These are phyloP conservation scores for Ophiostoma sp. DNA, from an alignment of 2,329 filamentous ascomycete genomes.

Conservation along the genomic window DNA sequence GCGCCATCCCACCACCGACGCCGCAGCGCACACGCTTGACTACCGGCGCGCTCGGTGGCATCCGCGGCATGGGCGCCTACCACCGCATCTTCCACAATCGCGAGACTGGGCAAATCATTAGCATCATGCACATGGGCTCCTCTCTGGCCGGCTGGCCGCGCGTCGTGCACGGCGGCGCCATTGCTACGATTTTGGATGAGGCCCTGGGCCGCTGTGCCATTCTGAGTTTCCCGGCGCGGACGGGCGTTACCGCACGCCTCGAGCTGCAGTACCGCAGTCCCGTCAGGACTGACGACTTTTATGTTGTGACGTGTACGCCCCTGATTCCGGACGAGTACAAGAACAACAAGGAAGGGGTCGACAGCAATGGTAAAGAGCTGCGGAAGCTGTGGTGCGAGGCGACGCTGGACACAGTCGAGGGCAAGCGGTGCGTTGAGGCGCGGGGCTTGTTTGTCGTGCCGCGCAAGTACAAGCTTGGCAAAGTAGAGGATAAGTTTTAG, in stretches of 20 bases:
- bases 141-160: constrained; percentile 68
- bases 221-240: constrained; percentile 47
- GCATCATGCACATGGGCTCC: constrained; percentile 68
- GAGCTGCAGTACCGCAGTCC: constrained; percentile 64
- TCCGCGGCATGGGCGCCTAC: constrained; percentile 46
- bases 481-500: constrained; percentile 28
- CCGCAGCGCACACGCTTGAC: constrained; percentile 39
- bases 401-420: constrained; percentile 56
- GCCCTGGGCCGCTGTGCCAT: constrained; percentile 64
- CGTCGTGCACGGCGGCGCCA: constrained; percentile 68
- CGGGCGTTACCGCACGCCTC: constrained; percentile 58
- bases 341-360: constrained; percentile 27
- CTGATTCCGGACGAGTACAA: constrained; percentile 37
- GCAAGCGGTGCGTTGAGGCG: constrained; percentile 58
- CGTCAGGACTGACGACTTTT: constrained; percentile 61
- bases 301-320: constrained; percentile 57
- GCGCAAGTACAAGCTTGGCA: constrained; percentile 43
- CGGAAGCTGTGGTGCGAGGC: constrained; percentile 58
- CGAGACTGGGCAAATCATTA: constrained; percentile 57
- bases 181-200: constrained; percentile 70
- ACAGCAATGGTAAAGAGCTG: constrained; percentile 37
- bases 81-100: constrained; percentile 67
- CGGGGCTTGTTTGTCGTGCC: constrained; percentile 61
- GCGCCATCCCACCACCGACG: background rate
- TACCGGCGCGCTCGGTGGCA: constrained; percentile 45